Base-by-base conservation (phyloP, 192 early-diverging fungal species). In the Linnemannia elongata region DNA sequence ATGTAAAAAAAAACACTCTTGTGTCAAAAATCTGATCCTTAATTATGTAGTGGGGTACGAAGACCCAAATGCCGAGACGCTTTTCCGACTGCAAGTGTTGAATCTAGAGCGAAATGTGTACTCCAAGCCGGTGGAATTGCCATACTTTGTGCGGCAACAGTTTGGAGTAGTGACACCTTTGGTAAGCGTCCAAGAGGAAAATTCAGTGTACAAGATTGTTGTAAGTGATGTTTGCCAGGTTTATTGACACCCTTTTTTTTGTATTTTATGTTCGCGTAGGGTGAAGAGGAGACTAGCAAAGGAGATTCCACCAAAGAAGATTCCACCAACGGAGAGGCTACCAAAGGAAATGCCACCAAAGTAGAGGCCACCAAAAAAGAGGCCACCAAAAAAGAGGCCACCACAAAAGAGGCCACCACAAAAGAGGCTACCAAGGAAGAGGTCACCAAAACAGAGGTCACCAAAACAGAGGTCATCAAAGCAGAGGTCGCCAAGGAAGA, bases 61-160 rank as follows among this genome's bases (percentile, higher is more conserved):
- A 8, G 85, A 81, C 24, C 85, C 85, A 2, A 87, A 87, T 41
- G 85, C 73, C n/a, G 85, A 87, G 20, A 87, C 85, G 0, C 30
- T 78, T 6, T 87, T 87, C 66, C 75, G 85, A 10, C 54, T 87
- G 18, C 66, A 69, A 47, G 85, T 87, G 3, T 60, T 87, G 57
- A 81, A 78, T 54, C 30, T 39, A 63, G 85, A 87, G 41, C 68
- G 49, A 33, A 38, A n/a, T 78, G 72, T 81, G 4, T 87, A 87
- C 66, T 36, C 79, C 1, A 42, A 81, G 36, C 75, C 75, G 9
- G 22, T 81, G 4, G 41, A 57, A 1, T 9, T 87, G 36, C 80
- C 85, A 30, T 63, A 75, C 7, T 52, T 69, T 81, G 45, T 81
- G 22, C n/a, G 69, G 20, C 57, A 74, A 22, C 60, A 79, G 22